These are phyloP conservation scores for Neurospora tetraspora DNA, from an alignment of 495 filamentous ascomycete species.

Conservation along the genomic window DNA sequence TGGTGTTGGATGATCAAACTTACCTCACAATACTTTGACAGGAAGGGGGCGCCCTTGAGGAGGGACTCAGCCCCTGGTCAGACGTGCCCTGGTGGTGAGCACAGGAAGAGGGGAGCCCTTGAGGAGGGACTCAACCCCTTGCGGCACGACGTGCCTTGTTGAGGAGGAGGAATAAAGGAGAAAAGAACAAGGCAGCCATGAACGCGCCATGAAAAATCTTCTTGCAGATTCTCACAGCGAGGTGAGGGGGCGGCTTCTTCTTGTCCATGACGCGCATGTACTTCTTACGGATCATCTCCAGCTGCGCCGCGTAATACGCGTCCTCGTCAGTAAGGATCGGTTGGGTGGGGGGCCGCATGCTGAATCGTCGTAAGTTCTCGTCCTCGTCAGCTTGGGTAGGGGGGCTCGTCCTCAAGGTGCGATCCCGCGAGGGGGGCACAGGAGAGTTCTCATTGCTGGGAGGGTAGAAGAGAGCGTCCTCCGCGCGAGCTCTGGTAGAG, in stretches of 20 bases:
- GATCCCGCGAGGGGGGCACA: background rate
- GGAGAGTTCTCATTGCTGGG: background rate
- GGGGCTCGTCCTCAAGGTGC: background rate
- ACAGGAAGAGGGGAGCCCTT: background rate
- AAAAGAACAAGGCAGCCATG: background rate
- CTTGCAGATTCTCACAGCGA: background rate
- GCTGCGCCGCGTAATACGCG: background rate
- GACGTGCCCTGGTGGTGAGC: too few species aligned
- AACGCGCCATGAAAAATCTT: background rate
- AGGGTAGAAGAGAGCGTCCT: background rate
- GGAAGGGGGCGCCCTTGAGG: background rate
- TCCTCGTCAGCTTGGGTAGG: background rate
- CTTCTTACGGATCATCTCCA: background rate
- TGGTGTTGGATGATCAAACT: background rate
- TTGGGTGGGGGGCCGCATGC: background rate
- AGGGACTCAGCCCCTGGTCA: background rate
- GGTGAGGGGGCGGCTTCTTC: background rate
- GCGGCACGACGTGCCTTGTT: background rate
- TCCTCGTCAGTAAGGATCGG: background rate
- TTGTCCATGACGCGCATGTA: background rate
- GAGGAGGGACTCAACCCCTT: background rate
- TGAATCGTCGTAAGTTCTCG: background rate
- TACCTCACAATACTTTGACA: background rate
- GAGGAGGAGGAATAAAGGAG: background rate
- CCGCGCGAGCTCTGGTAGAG: background rate